Conservation (phyloP, 345 rosid species). For the Pugionium dolabratum region DNA sequence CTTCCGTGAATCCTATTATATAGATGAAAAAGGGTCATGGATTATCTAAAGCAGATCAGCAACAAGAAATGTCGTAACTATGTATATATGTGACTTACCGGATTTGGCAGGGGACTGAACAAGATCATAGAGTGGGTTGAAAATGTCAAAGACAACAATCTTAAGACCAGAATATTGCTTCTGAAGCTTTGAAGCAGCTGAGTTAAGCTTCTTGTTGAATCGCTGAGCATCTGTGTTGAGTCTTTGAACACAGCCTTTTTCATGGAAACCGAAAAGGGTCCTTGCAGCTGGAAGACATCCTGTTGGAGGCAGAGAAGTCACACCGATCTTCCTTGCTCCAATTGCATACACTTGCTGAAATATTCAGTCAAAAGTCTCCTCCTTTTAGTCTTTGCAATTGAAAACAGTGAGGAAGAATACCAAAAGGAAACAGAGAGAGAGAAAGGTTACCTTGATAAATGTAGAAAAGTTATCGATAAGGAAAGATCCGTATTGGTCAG, state of each 20-base stretch:
- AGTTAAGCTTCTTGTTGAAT: conserved; percentile 71
- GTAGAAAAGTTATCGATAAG: conserved; percentile 56
- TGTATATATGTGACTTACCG: conserved; percentile 47
- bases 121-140: conserved; percentile 61
- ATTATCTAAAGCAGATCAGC: not conserved
- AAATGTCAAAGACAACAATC: conserved; percentile 83
- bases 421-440: not conserved
- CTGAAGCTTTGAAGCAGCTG: conserved; percentile 59
- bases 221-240: conserved; percentile 71
- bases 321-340: conserved; percentile 89
- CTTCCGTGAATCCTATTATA: conserved; percentile 69
- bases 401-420: not conserved
- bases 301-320: conserved; percentile 84
- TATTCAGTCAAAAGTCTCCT: not conserved
- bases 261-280: conserved; percentile 66
- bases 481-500: conserved; percentile 66
- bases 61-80: not conserved
- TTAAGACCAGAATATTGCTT: conserved; percentile 71
- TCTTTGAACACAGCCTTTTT: conserved; percentile 62
- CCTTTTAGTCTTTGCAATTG: not conserved
- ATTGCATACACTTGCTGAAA: conserved; percentile 56
- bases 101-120: conserved; percentile 59
- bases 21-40: not conserved
- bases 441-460: conserved; percentile 58
- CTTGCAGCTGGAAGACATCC: conserved; percentile 88